Conservation (phyloP, 2,329 filamentous ascomycete genomes). For the Aspergillus felis region DNA sequence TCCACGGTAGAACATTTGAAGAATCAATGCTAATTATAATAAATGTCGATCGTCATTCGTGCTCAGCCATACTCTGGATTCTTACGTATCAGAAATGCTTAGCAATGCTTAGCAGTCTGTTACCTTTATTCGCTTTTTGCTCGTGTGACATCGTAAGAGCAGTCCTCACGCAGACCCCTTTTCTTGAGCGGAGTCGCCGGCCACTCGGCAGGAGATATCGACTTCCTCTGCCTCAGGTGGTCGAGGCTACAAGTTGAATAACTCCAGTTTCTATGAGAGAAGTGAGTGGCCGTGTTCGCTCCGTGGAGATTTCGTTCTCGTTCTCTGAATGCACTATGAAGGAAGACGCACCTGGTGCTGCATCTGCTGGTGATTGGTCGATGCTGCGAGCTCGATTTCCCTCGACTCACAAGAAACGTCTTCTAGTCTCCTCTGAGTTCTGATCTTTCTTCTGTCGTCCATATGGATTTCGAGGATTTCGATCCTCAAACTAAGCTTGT, state of each 20-base stretch:
- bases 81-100: conserved; percentile 6
- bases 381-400: neutral
- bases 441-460: neutral
- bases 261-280: neutral
- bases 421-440: neutral
- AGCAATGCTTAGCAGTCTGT: conserved; percentile 5
- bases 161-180: neutral
- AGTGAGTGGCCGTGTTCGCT: neutral
- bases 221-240: neutral
- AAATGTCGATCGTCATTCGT: neutral
- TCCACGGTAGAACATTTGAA: neutral
- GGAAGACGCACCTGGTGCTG: neutral
- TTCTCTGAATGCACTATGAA: neutral
- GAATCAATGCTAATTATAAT: neutral
- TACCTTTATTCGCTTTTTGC: neutral
- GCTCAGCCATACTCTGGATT: neutral
- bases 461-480: neutral
- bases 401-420: neutral
- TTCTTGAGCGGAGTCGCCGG: neutral
- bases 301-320: neutral
- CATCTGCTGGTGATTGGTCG: neutral
- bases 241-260: neutral
- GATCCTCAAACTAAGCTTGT: neutral
- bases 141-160: neutral
- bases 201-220: neutral